phyloP scores from a whole-genome alignment of 371 early-diverging fungal genomes.

The Mycotypha africana region DNA sequence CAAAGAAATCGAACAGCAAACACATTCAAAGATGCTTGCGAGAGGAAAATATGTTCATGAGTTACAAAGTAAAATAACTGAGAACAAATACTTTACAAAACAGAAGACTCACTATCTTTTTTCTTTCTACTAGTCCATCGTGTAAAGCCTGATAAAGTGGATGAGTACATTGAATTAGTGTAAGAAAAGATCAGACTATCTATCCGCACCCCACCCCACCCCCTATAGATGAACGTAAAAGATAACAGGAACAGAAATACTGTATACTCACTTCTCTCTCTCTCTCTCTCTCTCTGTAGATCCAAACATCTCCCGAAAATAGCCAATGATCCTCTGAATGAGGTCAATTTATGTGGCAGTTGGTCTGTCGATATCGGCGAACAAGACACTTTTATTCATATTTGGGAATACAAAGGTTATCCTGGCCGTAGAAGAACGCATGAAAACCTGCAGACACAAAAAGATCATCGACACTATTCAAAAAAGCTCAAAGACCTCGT shows the following conservation, averaged over 20 bases:
- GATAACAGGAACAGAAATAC: no score
- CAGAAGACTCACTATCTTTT: not conserved
- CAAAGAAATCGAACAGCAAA: slow-evolving; percentile 44
- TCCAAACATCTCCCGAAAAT: slow-evolving; percentile 70
- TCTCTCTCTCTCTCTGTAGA: slow-evolving; percentile 1
- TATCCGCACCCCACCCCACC: no score
- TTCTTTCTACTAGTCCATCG: slow-evolving; percentile 53
- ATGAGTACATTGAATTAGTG: slow-evolving; percentile 74
- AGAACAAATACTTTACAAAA: not conserved
- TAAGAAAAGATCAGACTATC: no score
- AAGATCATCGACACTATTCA: slow-evolving; percentile 38
- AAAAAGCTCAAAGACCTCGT: slow-evolving; percentile 66
- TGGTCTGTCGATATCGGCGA: slow-evolving; percentile 87
- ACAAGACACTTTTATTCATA: slow-evolving; percentile 82
- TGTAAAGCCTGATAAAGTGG: slow-evolving; percentile 79
- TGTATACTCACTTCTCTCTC: no score
- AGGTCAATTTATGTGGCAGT: slow-evolving; percentile 81
- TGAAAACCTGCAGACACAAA: slow-evolving; percentile 46
- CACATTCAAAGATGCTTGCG: slow-evolving; percentile 68
- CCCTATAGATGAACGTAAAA: no score
- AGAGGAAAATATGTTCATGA: slow-evolving; percentile 89
- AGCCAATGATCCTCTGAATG: slow-evolving; percentile 66
- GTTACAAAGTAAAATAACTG: slow-evolving; percentile 51
- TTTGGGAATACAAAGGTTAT: slow-evolving; percentile 94
- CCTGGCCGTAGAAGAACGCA: slow-evolving; percentile 66